Evolutionary conservation across 257 asterid species (phyloP).

Genomic region (Primulina eburnea): DNA sequence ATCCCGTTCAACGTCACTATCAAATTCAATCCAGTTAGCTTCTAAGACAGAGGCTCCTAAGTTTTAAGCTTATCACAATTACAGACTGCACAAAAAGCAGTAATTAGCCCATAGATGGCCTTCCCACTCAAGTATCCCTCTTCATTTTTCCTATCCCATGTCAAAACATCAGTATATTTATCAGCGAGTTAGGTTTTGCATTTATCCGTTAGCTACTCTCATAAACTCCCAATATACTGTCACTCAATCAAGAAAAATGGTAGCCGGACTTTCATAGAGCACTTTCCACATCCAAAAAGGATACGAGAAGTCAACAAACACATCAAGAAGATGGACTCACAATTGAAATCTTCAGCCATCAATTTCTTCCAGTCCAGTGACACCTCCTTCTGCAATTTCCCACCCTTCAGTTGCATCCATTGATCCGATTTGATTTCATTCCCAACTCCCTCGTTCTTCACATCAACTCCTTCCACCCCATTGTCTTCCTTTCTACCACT

Average conservation of each 20-base stretch:
- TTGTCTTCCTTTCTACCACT: slow-evolving; percentile 28
- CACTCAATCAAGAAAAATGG: slow-evolving; percentile 7
- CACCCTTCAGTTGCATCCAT: slow-evolving; percentile 44
- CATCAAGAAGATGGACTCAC: slow-evolving; percentile 39
- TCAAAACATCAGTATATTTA: neutral
- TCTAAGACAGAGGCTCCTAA: neutral
- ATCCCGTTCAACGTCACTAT: neutral
- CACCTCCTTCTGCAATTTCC: slow-evolving; percentile 60
- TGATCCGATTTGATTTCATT: slow-evolving; percentile 33
- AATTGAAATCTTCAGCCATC: slow-evolving; percentile 60
- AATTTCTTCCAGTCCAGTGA: slow-evolving; percentile 81
- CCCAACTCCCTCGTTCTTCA: slow-evolving; percentile 24
- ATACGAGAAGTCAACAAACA: slow-evolving; percentile 4
- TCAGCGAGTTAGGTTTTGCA: neutral
- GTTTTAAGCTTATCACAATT: neutral
- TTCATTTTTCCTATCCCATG: neutral
- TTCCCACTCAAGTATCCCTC: slow-evolving; percentile 9
- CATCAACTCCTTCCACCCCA: slow-evolving; percentile 34
- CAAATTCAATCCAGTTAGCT: neutral
- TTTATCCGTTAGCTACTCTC: neutral
- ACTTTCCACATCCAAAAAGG: neutral
- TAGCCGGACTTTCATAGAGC: neutral
- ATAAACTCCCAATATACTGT: slow-evolving; percentile 5
- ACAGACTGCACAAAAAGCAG: slow-evolving; percentile 6
- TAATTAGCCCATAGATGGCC: neutral